Percentiles rank a stretch among this genome's conserved stretches.
These are phyloP conservation scores for Blakeslea trispora DNA, from an alignment of 371 early-diverging fungal species.

Conservation along the genomic window DNA sequence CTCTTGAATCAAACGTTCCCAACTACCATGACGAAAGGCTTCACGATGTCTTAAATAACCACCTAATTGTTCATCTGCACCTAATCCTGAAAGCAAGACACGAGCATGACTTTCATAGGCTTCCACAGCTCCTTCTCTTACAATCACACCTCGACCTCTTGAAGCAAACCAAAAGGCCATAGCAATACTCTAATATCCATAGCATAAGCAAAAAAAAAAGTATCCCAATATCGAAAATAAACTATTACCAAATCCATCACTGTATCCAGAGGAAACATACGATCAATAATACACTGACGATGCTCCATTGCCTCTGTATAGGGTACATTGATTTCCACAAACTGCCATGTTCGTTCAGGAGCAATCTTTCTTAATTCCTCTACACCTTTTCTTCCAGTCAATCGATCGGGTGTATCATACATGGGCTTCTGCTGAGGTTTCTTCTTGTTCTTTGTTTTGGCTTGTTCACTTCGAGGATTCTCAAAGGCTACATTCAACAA, in stretches of 20 bases:
- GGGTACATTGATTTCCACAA: constrained; percentile 89
- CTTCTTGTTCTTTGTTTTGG: constrained; percentile 5
- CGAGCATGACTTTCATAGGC: constrained; percentile 67
- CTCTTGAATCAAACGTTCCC: constrained; percentile 71
- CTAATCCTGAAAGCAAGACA: constrained; percentile 90
- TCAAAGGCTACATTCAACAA: constrained; percentile 96
- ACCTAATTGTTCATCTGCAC: constrained; percentile 94
- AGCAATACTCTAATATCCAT: constrained; percentile 77
- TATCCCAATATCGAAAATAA: no score
- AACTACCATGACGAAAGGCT: constrained; percentile 66
- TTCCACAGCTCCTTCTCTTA: constrained; percentile 2
- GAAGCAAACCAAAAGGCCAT: constrained; percentile 97
- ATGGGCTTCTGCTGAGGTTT: constrained; percentile 21
- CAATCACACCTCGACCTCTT: constrained; percentile 63
- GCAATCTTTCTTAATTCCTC: constrained; percentile 64
- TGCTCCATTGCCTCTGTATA: constrained; percentile 66
- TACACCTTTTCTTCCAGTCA: constrained; percentile 73
- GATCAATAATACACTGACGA: constrained; percentile 60
- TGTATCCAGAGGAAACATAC: constrained; percentile 83
- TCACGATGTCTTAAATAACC: constrained; percentile 91
- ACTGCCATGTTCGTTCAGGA: constrained; percentile 80
- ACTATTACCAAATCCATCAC: constrained; percentile 94
- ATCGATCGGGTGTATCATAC: constrained; percentile 90
- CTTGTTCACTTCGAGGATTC: constrained; percentile 68
- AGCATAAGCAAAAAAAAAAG: background rate